A percentile compares a stretch with the other conserved stretches of the same genome.
phyloP scores from a whole-genome alignment of 83 land plant genomes.

The Isoetes engelmannii region DNA sequence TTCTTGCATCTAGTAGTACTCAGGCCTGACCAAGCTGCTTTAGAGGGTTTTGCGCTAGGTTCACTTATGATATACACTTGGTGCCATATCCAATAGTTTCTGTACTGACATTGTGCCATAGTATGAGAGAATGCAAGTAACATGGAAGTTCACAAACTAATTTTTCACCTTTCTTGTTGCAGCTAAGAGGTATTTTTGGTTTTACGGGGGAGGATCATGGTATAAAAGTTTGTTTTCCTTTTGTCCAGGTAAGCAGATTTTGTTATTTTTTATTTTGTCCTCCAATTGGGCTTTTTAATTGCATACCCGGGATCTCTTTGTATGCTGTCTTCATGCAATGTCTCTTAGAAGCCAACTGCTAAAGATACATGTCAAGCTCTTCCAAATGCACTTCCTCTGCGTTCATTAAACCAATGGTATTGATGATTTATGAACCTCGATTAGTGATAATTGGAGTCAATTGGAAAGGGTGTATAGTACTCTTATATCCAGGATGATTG shows the following conservation, averaged over 20 bases:
- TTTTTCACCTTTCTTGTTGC: constrained; percentile 2
- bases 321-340: too few species aligned
- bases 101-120: background rate
- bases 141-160: too few species aligned
- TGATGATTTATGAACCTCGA: too few species aligned
- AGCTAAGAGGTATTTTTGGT: constrained; percentile 93
- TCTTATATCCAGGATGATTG: too few species aligned
- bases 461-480: too few species aligned
- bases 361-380: background rate
- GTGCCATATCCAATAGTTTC: background rate
- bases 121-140: background rate
- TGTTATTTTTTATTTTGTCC: constrained; percentile 2
- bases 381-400: background rate
- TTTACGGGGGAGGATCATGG: constrained; percentile 81
- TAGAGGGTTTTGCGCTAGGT: too few species aligned
- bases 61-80: background rate
- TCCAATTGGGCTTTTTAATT: background rate
- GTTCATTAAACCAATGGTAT: too few species aligned
- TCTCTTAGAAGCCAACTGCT: too few species aligned
- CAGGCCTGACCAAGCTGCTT: too few species aligned
- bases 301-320: background rate
- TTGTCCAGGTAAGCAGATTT: constrained; percentile 61
- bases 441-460: too few species aligned
- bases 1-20: too few species aligned
- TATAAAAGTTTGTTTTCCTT: constrained; percentile 82